Conservation (phyloP, 176 grass and related monocot genomes). For the Oropetium thomaeum region DNA sequence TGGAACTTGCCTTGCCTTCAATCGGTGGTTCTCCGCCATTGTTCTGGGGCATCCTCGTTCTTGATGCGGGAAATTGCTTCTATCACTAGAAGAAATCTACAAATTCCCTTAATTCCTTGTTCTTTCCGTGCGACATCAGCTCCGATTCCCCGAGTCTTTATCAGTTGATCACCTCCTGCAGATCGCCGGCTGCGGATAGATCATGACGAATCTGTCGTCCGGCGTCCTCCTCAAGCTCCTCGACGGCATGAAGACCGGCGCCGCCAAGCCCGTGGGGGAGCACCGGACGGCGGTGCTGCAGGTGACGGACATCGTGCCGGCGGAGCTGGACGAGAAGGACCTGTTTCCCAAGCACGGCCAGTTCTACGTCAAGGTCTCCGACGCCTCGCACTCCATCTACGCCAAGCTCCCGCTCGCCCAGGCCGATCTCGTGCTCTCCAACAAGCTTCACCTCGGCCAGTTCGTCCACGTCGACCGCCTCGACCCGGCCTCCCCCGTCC, state of each 20-base stretch:
- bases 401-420: slow-evolving; percentile 65
- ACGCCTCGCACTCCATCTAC: slow-evolving; percentile 83
- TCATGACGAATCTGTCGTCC: slow-evolving; percentile 68
- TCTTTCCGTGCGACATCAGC: too few species aligned
- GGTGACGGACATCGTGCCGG: slow-evolving; percentile 93
- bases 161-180: background rate
- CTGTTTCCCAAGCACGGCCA: slow-evolving; percentile 68
- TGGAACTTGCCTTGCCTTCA: background rate
- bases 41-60: background rate
- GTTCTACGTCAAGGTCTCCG: slow-evolving; percentile 91
- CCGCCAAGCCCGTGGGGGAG: slow-evolving; percentile 53
- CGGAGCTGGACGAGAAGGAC: slow-evolving; percentile 85
- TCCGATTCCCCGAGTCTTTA: background rate
- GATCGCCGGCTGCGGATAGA: background rate
- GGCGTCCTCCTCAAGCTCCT: slow-evolving; percentile 79
- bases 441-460: slow-evolving; percentile 92
- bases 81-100: background rate
- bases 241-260: slow-evolving; percentile 59
- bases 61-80: background rate
- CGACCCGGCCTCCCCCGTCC: slow-evolving; percentile 66
- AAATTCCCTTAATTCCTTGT: background rate
- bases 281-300: slow-evolving; percentile 74
- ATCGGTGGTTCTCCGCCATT: too few species aligned
- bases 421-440: slow-evolving; percentile 79
- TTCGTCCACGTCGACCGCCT: slow-evolving; percentile 79